Percentiles rank a stretch among this genome's conserved stretches.
Evolutionary conservation across 139 green algal species (phyloP).

Genomic region (Haematococcus lacustris): DNA sequence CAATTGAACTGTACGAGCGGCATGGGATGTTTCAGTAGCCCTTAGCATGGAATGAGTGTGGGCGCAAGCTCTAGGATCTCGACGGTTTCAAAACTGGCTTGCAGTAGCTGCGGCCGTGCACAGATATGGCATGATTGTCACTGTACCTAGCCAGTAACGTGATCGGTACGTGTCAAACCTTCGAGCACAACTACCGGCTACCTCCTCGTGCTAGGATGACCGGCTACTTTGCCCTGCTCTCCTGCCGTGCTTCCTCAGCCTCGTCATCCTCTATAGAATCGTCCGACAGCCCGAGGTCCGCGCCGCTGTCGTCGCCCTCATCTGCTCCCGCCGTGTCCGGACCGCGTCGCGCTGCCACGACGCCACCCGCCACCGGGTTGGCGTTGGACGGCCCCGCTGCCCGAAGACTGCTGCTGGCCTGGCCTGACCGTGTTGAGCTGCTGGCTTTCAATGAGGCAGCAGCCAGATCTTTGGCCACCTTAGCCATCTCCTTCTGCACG

Average conservation of each 20-base stretch:
- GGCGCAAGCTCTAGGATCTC: too few species aligned
- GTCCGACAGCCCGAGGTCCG: slow-evolving; percentile 22
- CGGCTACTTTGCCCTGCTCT: not conserved
- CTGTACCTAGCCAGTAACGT: too few species aligned
- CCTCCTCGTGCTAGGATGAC: too few species aligned
- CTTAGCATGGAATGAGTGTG: too few species aligned
- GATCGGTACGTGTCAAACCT: too few species aligned
- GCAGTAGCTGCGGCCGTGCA: too few species aligned
- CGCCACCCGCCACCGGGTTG: not conserved
- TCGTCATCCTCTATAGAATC: slow-evolving; percentile 23
- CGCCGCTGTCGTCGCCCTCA: slow-evolving; percentile 10
- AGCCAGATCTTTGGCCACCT: slow-evolving; percentile 45
- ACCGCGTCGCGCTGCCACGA: not conserved
- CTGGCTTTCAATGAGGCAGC: not conserved
- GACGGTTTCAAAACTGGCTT: too few species aligned
- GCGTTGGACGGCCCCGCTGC: not conserved
- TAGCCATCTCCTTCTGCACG: slow-evolving; percentile 37
- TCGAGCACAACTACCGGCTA: too few species aligned
- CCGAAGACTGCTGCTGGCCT: not conserved
- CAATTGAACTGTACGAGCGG: too few species aligned
- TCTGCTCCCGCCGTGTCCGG: slow-evolving; percentile 7
- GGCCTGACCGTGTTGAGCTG: not conserved
- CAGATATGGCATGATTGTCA: too few species aligned
- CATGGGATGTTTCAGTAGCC: too few species aligned
- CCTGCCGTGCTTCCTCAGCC: not conserved